phyloP scores from a whole-genome alignment of 257 asterid species.

The Nicotiana attenuata region DNA sequence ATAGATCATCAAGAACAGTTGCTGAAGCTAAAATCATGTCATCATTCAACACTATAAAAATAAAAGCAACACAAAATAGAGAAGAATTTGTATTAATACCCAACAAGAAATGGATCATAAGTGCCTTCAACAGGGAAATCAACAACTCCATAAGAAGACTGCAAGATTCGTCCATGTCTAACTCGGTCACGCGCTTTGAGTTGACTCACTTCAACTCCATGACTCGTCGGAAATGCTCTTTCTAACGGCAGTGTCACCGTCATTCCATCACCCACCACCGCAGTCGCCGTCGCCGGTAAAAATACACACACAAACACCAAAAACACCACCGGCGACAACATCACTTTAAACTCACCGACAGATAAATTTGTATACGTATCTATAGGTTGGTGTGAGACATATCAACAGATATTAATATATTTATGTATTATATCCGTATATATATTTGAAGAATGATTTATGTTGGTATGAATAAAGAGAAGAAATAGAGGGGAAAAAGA shows the following conservation, averaged over 20 bases:
- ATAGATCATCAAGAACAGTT: neutral
- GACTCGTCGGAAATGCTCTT: constrained; percentile 56
- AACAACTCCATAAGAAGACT: constrained; percentile 55
- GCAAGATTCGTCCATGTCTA: constrained; percentile 76
- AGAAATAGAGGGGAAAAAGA: neutral
- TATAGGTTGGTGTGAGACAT: neutral
- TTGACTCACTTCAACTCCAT: constrained; percentile 62
- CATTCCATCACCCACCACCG: constrained; percentile 33
- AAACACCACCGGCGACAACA: constrained; percentile 11
- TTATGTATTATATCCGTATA: too few relatives aligned
- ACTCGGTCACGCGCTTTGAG: constrained; percentile 64
- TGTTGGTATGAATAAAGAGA: neutral
- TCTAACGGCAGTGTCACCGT: constrained; percentile 55
- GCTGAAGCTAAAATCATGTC: neutral
- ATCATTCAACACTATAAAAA: neutral
- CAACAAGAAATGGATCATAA: constrained; percentile 84
- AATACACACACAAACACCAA: constrained; percentile 25
- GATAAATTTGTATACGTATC: neutral
- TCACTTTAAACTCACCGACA: constrained; percentile 11
- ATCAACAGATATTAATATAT: neutral
- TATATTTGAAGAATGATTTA: neutral
- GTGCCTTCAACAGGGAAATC: constrained; percentile 87
- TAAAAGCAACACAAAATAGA: neutral
- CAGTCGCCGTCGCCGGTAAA: constrained; percentile 29
- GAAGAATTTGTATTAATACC: constrained; percentile 37